Conservation (phyloP, 305 asterid species). For the Fraxinus paxiana region DNA sequence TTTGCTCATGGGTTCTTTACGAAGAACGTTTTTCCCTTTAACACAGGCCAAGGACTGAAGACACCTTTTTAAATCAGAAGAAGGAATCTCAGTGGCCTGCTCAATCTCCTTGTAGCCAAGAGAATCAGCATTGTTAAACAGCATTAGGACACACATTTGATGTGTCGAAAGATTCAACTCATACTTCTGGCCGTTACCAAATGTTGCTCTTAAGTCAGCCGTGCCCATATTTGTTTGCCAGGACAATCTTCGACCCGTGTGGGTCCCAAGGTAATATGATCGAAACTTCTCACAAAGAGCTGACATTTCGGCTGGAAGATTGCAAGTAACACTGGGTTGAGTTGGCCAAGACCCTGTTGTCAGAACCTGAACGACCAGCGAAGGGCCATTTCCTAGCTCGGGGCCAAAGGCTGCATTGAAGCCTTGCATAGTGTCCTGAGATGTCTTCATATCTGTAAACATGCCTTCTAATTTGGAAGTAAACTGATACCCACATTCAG, state of each 20-base stretch:
- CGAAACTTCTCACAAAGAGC: constrained; percentile 45
- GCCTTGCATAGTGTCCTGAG: constrained; percentile 52
- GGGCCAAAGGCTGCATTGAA: constrained; percentile 32
- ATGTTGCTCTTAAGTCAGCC: constrained; percentile 40
- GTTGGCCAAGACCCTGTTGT: constrained; percentile 62
- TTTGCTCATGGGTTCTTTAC: constrained; percentile 57
- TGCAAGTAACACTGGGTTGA: constrained; percentile 43
- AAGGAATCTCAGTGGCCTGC: constrained; percentile 46
- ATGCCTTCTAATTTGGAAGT: constrained; percentile 58
- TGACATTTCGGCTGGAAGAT: constrained; percentile 42
- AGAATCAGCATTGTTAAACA: constrained; percentile 38
- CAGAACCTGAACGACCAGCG: constrained; percentile 48
- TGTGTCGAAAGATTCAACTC: constrained; percentile 48
- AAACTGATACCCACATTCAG: constrained; percentile 56
- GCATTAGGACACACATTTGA: constrained; percentile 55
- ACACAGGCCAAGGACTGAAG: constrained; percentile 55
- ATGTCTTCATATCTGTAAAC: constrained; percentile 59
- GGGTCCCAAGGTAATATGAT: constrained; percentile 53
- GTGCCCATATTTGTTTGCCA: constrained; percentile 59
- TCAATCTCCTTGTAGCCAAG: constrained; percentile 45
- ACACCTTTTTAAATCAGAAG: constrained; percentile 44
- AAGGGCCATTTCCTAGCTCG: constrained; percentile 33
- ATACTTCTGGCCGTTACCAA: constrained; percentile 42
- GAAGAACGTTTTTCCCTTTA: constrained; percentile 42
- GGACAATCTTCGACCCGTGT: constrained; percentile 42